These are phyloP conservation scores for Talaromyces thailandensis DNA, from an alignment of 495 filamentous ascomycete genomes.

Conservation along the genomic window DNA sequence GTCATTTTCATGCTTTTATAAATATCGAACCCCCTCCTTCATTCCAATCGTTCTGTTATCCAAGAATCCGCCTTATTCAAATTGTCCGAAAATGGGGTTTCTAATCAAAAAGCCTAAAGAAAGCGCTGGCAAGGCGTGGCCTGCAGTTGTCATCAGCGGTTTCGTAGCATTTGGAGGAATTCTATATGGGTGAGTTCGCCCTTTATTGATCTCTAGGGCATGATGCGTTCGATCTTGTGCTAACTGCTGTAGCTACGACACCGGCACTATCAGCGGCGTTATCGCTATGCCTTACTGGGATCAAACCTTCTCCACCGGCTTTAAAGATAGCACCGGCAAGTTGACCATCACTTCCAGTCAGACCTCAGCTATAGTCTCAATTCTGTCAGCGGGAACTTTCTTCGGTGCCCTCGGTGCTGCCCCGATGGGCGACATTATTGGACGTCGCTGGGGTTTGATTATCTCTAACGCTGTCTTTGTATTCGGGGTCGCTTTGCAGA, in stretches of 20 bases:
- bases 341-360: slow-evolving; percentile 43
- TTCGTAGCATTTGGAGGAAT: slow-evolving; percentile 88
- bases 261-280: slow-evolving; percentile 84
- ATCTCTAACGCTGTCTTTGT: slow-evolving; percentile 58
- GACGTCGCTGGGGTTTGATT: slow-evolving; percentile 65
- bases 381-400: slow-evolving; percentile 86
- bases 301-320: slow-evolving; percentile 60
- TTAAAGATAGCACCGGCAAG: slow-evolving; percentile 35
- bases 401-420: slow-evolving; percentile 70
- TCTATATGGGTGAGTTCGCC: slow-evolving; percentile 60
- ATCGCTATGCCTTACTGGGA: slow-evolving; percentile 73
- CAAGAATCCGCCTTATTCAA: no score
- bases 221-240: neutral
- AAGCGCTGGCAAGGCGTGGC: slow-evolving; percentile 47
- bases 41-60: no score
- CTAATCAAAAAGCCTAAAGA: slow-evolving; percentile 31
- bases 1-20: neutral
- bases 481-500: slow-evolving; percentile 73
- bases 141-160: slow-evolving; percentile 77
- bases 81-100: slow-evolving; percentile 22
- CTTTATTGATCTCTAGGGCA: neutral
- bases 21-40: neutral
- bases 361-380: slow-evolving; percentile 67
- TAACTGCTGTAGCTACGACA: slow-evolving; percentile 57
- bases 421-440: slow-evolving; percentile 63